These are phyloP conservation scores for Penicillium sp. DNA, from an alignment of 2,329 filamentous ascomycete species.

Conservation along the genomic window DNA sequence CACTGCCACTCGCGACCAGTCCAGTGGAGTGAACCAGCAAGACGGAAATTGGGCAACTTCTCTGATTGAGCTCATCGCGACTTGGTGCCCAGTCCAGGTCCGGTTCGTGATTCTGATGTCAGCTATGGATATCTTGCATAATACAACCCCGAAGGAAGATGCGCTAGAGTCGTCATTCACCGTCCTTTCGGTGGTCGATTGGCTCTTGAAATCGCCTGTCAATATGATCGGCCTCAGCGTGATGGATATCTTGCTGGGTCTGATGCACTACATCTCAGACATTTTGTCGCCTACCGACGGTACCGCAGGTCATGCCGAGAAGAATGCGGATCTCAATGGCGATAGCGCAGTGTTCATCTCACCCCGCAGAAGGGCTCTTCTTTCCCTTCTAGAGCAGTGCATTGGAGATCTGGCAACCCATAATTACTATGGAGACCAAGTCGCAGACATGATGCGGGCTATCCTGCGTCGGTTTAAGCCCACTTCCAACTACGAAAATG, in stretches of 20 bases:
- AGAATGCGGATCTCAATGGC: constrained; percentile 20
- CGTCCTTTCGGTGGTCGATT: constrained; percentile 76
- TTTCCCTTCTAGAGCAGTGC: constrained; percentile 73
- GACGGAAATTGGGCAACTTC: constrained; percentile 74
- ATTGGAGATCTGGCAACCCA: constrained; percentile 92
- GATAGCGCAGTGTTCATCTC: constrained; percentile 42
- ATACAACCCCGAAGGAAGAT: constrained; percentile 68
- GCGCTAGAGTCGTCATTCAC: constrained; percentile 73
- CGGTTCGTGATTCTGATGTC: constrained; percentile 87
- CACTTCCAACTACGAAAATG: constrained; percentile 46
- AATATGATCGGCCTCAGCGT: constrained; percentile 95
- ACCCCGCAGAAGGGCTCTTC: constrained; percentile 62
- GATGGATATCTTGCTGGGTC: constrained; percentile 86
- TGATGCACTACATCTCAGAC: constrained; percentile 80
- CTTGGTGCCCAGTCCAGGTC: constrained; percentile 92
- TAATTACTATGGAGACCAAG: constrained; percentile 95
- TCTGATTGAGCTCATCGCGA: constrained; percentile 75
- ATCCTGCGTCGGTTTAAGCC: constrained; percentile 80
- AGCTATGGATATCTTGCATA: constrained; percentile 73
- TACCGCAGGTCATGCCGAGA: constrained; percentile 34
- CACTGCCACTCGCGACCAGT: constrained; percentile 50
- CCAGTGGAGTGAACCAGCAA: constrained; percentile 51
- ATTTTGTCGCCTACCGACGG: constrained; percentile 67
- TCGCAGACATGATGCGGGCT: constrained; percentile 87
- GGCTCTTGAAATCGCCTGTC: constrained; percentile 80